Evolutionary conservation across 2,329 filamentous ascomycete genomes (phyloP).

Genomic region (Scytalidium sp.): DNA sequence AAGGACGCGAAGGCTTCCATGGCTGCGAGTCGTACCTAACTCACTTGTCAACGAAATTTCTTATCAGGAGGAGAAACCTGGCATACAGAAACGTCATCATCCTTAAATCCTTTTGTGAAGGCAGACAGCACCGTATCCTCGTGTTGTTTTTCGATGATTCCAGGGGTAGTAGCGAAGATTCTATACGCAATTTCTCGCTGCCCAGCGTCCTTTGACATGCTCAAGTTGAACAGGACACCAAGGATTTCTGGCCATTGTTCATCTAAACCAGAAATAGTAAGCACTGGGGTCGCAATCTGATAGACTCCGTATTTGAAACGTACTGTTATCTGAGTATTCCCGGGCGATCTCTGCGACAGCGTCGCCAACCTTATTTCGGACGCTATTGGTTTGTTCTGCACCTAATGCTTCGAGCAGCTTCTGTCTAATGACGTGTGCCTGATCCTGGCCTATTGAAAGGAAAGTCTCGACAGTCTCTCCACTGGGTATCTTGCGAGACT

Average conservation of each 20-base stretch:
- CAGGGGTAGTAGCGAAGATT: constrained; percentile 91
- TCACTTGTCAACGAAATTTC: constrained; percentile 6
- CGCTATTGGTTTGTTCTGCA: constrained; percentile 67
- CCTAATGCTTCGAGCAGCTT: constrained; percentile 79
- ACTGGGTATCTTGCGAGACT: constrained; percentile 73
- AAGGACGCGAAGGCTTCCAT: constrained; percentile 98
- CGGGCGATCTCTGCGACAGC: constrained; percentile 94
- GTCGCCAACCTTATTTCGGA: constrained; percentile 95
- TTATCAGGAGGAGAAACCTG: neutral
- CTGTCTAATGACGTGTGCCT: constrained; percentile 74
- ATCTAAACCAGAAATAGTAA: constrained; percentile 43
- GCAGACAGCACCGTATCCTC: constrained; percentile 85
- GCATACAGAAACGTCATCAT: constrained; percentile 74
- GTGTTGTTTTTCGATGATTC: constrained; percentile 94
- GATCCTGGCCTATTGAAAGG: constrained; percentile 69
- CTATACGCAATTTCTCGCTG: constrained; percentile 92
- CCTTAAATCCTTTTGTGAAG: constrained; percentile 89
- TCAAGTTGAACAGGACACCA: constrained; percentile 81
- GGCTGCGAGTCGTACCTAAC: constrained; percentile 80
- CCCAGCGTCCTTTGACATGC: constrained; percentile 77
- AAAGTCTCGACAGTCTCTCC: constrained; percentile 81
- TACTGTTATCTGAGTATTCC: constrained; percentile 91
- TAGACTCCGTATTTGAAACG: constrained; percentile 29
- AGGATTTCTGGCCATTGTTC: constrained; percentile 89
- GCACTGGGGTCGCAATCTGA: neutral